Evolutionary conservation across 129 eudicot species (phyloP).

Genomic region (Silybum marianum): DNA sequence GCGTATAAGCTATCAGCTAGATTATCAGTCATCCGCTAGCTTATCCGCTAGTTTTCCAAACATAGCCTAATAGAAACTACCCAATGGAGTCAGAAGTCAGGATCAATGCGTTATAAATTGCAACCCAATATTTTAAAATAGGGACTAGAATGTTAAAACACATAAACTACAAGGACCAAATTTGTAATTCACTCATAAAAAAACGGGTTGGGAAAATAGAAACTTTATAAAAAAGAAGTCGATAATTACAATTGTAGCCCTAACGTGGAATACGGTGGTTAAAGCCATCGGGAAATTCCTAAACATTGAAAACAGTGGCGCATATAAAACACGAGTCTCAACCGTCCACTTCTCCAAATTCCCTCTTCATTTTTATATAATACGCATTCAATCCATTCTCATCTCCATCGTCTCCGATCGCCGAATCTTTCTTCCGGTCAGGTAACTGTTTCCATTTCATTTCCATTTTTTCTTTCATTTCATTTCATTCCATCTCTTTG

Average conservation of each 20-base stretch:
- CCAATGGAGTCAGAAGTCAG: too few relatives aligned
- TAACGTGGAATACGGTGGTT: slow-evolving; percentile 12
- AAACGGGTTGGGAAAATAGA: too few relatives aligned
- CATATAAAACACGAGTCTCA: slow-evolving; percentile 28
- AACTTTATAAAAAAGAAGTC: not conserved
- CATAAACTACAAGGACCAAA: too few relatives aligned
- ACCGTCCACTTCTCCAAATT: slow-evolving; percentile 21
- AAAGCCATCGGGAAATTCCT: slow-evolving; percentile 5
- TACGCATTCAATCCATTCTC: slow-evolving; percentile 4
- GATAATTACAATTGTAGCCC: not conserved
- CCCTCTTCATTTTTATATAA: slow-evolving; percentile 12
- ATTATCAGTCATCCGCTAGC: too few relatives aligned
- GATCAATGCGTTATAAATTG: too few relatives aligned
- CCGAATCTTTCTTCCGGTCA: slow-evolving; percentile 30
- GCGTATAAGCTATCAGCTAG: too few relatives aligned
- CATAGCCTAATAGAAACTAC: too few relatives aligned
- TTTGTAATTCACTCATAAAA: too few relatives aligned
- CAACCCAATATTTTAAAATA: too few relatives aligned
- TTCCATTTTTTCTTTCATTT: not conserved
- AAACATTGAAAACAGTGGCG: slow-evolving; percentile 22
- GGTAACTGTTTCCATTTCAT: not conserved
- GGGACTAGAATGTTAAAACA: too few relatives aligned
- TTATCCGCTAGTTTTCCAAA: too few relatives aligned
- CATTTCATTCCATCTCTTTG: not conserved
- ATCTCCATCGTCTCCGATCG: slow-evolving; percentile 25